Percentiles rank a stretch among this genome's conserved stretches.
Evolutionary conservation across 495 filamentous ascomycete genomes (phyloP).

Genomic region (Apiosordaria backusii): DNA sequence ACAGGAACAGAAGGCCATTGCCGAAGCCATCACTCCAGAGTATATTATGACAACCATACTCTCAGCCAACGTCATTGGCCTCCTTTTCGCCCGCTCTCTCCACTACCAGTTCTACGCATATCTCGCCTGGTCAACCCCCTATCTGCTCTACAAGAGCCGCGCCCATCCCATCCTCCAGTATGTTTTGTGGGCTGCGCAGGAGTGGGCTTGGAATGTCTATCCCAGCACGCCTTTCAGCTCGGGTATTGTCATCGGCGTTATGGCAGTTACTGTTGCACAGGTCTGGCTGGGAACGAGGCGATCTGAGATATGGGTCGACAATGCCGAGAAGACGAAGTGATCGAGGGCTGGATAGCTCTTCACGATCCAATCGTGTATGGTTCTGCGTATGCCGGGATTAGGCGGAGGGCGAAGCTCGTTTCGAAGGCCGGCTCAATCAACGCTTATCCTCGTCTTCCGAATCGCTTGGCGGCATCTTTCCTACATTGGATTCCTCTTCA

Average conservation of each 20-base stretch:
- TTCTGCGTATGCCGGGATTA: neutral
- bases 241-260: slow-evolving; percentile 64
- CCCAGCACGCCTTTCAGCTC: slow-evolving; percentile 86
- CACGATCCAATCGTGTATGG: neutral
- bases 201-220: slow-evolving; percentile 96
- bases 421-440: neutral
- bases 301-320: neutral
- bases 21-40: slow-evolving; percentile 59
- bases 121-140: slow-evolving; percentile 87
- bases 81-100: slow-evolving; percentile 85
- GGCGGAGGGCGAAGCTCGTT: neutral
- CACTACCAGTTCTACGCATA: slow-evolving; percentile 98
- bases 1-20: slow-evolving; percentile 51
- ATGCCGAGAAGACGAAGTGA: slow-evolving; percentile 19
- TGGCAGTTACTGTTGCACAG: slow-evolving; percentile 61
- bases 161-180: slow-evolving; percentile 70
- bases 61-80: slow-evolving; percentile 74
- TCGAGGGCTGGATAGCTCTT: neutral
- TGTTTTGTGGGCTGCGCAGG: slow-evolving; percentile 75
- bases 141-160: slow-evolving; percentile 79
- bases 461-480: slow-evolving; percentile 77
- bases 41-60: slow-evolving; percentile 79
- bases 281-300: slow-evolving; percentile 54
- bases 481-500: slow-evolving; percentile 73
- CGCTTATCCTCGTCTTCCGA: slow-evolving; percentile 49